Base-by-base conservation (phyloP, 1,284 basidiomycete genomes). In the Apiotrichum brassicae region DNA sequence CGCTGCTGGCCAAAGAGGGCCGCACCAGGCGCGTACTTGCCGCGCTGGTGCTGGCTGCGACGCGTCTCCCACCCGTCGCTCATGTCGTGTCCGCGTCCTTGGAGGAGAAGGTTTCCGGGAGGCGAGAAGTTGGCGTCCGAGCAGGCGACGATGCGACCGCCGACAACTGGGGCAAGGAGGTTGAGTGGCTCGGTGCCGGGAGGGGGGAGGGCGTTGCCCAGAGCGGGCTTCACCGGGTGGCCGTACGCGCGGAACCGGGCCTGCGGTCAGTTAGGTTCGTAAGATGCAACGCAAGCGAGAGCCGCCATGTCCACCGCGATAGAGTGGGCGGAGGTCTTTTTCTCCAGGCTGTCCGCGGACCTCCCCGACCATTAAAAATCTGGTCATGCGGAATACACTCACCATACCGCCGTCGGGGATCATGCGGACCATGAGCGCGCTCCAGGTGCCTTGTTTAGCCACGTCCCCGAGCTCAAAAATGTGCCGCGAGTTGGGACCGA, bases 31-130 rank as follows among this genome's bases (percentile, higher is more conserved):
- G 57, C 63, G 49, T 71, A 71, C 58, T 69, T 95, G 85, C 43
- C 83, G 84, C 47, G 81, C 77, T 51, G 56, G 37, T 77, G 76
- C 44, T 94, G 79, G 61, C 86, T 92, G 49, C 95, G 81, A 68
- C 87, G 89, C 1, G 94, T 97, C 74, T 98, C 94, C 95, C 94
- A 98, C 6, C 95, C 94, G 67, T 97, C 93, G 16, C 91, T 85
- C 92, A 98, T 98, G 65, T 95, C 87, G 64, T 84, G 46, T 1
- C 86, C 87, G 69, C 94, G 76, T 28, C 94, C 94, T 2, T 92
- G 92, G 33, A 97, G 76, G 49, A 97, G 83, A 53, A 98, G 76
- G 72, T 98, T 97, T 8, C 84, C 80, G 1, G 93, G 93, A 4
- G 86, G 81, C 20, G 93, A 93, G 65, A 91, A 98, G 75, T 98